Percentiles rank a stretch among this genome's conserved stretches.
phyloP scores from a whole-genome alignment of 306 rosid genomes.

The Malus sieversii region DNA sequence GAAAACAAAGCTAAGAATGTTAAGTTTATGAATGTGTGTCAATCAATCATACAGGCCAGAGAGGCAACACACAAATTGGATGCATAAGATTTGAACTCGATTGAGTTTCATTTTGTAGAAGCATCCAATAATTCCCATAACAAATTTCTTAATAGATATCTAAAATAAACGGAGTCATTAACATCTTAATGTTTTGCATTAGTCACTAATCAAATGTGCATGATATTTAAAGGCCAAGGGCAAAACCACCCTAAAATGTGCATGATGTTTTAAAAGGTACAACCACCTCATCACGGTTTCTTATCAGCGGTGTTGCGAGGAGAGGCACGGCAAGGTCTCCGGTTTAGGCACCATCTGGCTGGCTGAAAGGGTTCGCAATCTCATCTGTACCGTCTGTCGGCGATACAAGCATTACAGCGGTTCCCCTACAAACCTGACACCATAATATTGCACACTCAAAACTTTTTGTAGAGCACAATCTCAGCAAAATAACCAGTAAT shows the following conservation, averaged over 20 bases:
- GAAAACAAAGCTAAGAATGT: too few relatives aligned
- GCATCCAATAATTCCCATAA: not conserved
- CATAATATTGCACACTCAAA: not conserved
- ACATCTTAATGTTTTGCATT: not conserved
- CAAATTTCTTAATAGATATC: not conserved
- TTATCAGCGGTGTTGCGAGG: not conserved
- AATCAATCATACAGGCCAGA: too few relatives aligned
- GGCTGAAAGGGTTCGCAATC: slow-evolving; percentile 91
- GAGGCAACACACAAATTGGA: too few relatives aligned
- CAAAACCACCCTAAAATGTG: not conserved
- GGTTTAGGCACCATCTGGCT: slow-evolving; percentile 70
- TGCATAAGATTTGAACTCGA: not conserved
- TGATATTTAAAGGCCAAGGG: not conserved
- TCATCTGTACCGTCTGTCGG: slow-evolving; percentile 98
- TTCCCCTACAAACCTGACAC: slow-evolving; percentile 93
- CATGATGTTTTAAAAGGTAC: not conserved
- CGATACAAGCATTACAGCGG: slow-evolving; percentile 98
- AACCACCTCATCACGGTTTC: not conserved
- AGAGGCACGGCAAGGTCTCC: not conserved
- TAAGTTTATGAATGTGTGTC: too few relatives aligned
- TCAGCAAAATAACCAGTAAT: not conserved
- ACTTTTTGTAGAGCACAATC: not conserved
- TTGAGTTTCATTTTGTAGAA: too few relatives aligned
- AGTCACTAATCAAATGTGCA: not conserved
- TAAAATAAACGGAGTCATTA: not conserved